Conservation (phyloP, 1,139 yeast genomes). For the Hemisphaericaspora lyxosophila region DNA sequence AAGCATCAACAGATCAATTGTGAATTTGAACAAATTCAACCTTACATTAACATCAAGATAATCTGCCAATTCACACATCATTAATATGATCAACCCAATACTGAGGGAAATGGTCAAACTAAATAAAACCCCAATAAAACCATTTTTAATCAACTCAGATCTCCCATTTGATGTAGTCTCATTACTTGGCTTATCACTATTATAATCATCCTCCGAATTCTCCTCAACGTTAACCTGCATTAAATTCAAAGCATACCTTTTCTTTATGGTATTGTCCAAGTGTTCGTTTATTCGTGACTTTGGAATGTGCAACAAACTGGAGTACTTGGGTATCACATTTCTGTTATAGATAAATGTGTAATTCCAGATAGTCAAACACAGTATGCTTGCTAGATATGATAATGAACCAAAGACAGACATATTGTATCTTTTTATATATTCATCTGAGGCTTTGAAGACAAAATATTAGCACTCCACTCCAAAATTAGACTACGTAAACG, state of each 20-base stretch:
- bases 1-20: conserved; percentile 34
- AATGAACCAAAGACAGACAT: conserved; percentile 10
- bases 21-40: conserved; percentile 27
- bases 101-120: conserved; percentile 32
- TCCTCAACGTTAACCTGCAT: conserved; percentile 20
- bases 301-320: conserved; percentile 20
- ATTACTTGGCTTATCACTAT: conserved; percentile 8
- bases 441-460: background rate
- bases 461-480: no score
- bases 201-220: conserved; percentile 15
- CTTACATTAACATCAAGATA: conserved; percentile 22
- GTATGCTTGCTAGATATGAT: conserved; percentile 7
- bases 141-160: conserved; percentile 7
- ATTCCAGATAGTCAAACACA: conserved; percentile 19
- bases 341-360: conserved; percentile 26
- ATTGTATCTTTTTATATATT: background rate
- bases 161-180: background rate
- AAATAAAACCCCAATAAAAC: conserved; percentile 28
- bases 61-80: conserved; percentile 40
- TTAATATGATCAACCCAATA: conserved; percentile 32
- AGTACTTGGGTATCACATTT: conserved; percentile 24
- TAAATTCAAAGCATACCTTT: conserved; percentile 17
- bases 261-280: conserved; percentile 16
- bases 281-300: conserved; percentile 23
- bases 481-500: no score